A percentile compares a stretch with the other conserved stretches of the same genome.
These are phyloP conservation scores for Fomitopsis schrenkii DNA, from an alignment of 1,284 basidiomycete genomes.

Conservation along the genomic window DNA sequence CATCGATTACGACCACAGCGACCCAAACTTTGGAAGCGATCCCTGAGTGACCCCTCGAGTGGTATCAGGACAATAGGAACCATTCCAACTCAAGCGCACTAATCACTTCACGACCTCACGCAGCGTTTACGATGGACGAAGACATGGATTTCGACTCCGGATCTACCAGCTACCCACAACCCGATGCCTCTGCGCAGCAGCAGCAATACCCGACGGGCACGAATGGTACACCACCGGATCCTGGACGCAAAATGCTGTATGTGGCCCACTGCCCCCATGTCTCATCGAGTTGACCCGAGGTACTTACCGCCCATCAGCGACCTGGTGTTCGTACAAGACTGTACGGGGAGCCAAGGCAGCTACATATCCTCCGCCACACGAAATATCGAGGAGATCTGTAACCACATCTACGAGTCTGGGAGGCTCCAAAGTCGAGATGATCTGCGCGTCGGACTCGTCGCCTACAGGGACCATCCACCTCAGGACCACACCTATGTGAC, in stretches of 20 bases:
- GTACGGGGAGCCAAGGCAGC: constrained; percentile 84
- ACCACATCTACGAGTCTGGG: constrained; percentile 93
- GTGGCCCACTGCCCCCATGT: constrained; percentile 26
- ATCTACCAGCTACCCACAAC: constrained; percentile 30
- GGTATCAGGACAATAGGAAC: constrained; percentile 6
- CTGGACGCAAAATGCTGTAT: constrained; percentile 70
- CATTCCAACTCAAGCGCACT: constrained; percentile 7
- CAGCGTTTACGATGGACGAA: constrained; percentile 58
- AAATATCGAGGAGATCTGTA: constrained; percentile 97
- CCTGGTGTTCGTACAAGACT: constrained; percentile 87
- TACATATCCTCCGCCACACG: constrained; percentile 91
- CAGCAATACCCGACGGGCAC: constrained; percentile 28
- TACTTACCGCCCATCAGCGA: constrained; percentile 48
- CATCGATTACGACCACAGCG: constrained; percentile 12
- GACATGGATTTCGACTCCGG: constrained; percentile 65
- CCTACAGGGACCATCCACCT: constrained; percentile 92
- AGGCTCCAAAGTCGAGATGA: constrained; percentile 85
- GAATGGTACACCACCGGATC: constrained; percentile 27
- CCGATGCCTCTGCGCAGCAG: constrained; percentile 33
- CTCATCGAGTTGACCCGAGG: background rate
- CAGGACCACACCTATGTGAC: constrained; percentile 94
- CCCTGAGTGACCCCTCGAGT: constrained; percentile 1
- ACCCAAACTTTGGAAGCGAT: background rate
- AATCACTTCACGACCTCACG: constrained; percentile 7
- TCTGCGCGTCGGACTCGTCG: constrained; percentile 86